Conservation (phyloP, 257 asterid genomes). For the Echium plantagineum region DNA sequence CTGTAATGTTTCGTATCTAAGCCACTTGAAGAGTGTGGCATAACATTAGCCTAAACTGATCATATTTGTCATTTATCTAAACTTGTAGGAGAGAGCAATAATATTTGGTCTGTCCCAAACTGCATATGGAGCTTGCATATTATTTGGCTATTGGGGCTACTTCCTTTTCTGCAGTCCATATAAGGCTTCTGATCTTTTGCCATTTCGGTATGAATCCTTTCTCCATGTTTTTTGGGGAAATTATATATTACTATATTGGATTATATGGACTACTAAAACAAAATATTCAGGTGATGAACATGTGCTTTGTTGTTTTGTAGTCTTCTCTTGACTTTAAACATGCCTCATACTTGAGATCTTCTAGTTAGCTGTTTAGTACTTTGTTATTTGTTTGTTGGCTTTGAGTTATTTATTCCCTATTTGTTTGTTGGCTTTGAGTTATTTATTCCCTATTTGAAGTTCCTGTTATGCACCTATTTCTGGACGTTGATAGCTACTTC, state of each 20-base stretch:
- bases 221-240: background rate
- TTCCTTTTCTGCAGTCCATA: constrained; percentile 45
- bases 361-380: too few species aligned
- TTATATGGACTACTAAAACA: background rate
- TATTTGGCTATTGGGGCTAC: constrained; percentile 88
- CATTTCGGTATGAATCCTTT: constrained; percentile 52
- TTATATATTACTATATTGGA: background rate
- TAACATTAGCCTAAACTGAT: constrained; percentile 7
- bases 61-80: constrained; percentile 11
- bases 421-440: too few species aligned
- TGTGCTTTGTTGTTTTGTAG: too few species aligned
- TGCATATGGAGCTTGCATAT: constrained; percentile 64
- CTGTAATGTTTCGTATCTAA: background rate
- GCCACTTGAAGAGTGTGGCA: background rate
- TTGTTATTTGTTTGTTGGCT: background rate
- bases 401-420: background rate
- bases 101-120: constrained; percentile 78
- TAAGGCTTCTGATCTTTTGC: constrained; percentile 49
- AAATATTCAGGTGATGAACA: too few species aligned
- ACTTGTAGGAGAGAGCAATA: constrained; percentile 73
- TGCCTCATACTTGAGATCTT: background rate
- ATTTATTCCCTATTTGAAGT: background rate
- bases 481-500: background rate
- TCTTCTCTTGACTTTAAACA: too few species aligned
- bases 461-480: background rate